Evolutionary conservation across 1,139 yeast species (phyloP), one percentile per base, ranked within the genome.

Genomic region (Kodamaea suecica): DNA sequence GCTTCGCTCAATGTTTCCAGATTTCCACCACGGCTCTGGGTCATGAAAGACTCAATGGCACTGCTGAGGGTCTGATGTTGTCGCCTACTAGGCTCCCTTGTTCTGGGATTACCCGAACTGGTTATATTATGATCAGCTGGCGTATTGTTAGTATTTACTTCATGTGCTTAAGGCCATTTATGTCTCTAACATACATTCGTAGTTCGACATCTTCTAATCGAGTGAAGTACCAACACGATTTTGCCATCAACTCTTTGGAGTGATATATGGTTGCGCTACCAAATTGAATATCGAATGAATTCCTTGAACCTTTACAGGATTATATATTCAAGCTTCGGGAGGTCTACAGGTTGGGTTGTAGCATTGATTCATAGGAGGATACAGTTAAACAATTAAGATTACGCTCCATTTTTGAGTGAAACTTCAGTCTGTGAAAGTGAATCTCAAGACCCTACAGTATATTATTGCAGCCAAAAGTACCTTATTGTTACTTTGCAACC

Each of bases 131-230:
- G 70, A 38, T 63, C 70, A 35, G 55, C 70, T 62, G 33, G 13
- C 17, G 6, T 15, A 60, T 60, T 54, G 58, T 63, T 52, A 17
- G 23, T 24, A 4, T 14, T 21, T 21, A 15, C 6, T 12, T 7
- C 17, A 6, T 17, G 5, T 8, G 4, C 13, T 10, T 17, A 7
- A 11, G 15, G n/a, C n/a, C 4, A n/a, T n/a, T n/a, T n/a, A n/a
- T n/a, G n/a, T n/a, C 7, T 17, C 10, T 5, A 27, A 56, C 73
- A 23, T 63, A 66, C 74, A 67, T 59, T 69, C 73, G 52, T 69
- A 46, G 17, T 40, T 46, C 16, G 50, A 44, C 50, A 46, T 45
- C 30, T 6, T 20, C 11, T n/a, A 12, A 23, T 5, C 8, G 21
- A 6, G 21, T 19, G 9, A 19, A 6, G 21, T 19, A 9, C 9